Evolutionary conservation across 2,329 filamentous ascomycete genomes (phyloP), one percentile per base, ranked within the genome.

Genomic region (Fonsecaea erecta): DNA sequence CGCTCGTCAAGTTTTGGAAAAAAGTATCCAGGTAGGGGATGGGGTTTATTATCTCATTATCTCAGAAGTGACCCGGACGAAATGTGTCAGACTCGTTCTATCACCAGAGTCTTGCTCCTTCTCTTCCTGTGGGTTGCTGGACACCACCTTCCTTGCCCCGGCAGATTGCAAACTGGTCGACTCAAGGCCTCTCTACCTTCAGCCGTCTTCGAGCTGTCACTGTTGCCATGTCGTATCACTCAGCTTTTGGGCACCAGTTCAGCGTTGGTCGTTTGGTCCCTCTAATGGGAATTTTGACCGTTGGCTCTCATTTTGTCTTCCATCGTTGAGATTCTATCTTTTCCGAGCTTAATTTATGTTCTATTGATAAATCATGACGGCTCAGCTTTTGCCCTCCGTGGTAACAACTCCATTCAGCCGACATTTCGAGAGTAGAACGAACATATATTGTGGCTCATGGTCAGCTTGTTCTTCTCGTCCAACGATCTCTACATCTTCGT

Each of bases 291-390:
- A 64, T 66, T 68, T 66, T 66, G 67, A 66, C 61, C 63, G 46
- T 70, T 70, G 68, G 68, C 63, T 70, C 58, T 65, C 56, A 55
- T 70, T 62, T 68, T 63, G 63, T 60, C 51, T 62, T 52, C 53
- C 61, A 62, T 65, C 16, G 56, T 65, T 65, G 59, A 56, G 57
- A 18, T 52, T 28, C 55, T 65, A 68, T 68, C 55, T 67, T 57
- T 66, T 64, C 3, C 35, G 46, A 59, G 30, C 60, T 53, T 57
- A 53, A 18, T 40, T 46, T 61, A 59, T 62, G 40, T 59, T 60
- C 59, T 66, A 61, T 69, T 60, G 30, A 32, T 66, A 60, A 53
- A 60, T 51, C 52, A 70, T 70, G 68, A 69, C 64, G 30, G 60
- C 67, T 35, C 63, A 68, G 51, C 58, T 71, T 30, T 62, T 71